Evolutionary conservation across 805 yeast genomes (phyloP).

Genomic region (Pichia phayaonensis): DNA sequence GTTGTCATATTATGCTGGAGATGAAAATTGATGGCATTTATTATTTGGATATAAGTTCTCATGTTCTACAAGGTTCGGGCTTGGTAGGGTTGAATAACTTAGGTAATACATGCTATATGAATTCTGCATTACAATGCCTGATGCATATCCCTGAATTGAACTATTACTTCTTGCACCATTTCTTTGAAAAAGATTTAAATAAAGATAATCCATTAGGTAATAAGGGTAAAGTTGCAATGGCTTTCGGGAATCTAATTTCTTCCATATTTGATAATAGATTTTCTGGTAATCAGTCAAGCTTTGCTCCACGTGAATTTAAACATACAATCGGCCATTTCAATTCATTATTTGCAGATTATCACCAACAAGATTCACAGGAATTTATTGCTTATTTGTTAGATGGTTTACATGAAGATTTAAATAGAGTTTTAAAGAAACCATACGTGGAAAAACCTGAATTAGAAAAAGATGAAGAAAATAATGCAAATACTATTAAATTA

Average conservation of each 20-base stretch:
- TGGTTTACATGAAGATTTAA: constrained; percentile 87
- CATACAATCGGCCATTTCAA: constrained; percentile 71
- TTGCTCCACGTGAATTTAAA: constrained; percentile 73
- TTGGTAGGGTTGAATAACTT: constrained; percentile 57
- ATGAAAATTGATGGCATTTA: constrained; percentile 21
- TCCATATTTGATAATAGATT: constrained; percentile 39
- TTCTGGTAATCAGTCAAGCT: constrained; percentile 17
- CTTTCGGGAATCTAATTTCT: constrained; percentile 65
- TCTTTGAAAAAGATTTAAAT: constrained; percentile 62
- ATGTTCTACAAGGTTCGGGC: constrained; percentile 34
- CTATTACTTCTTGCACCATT: constrained; percentile 59
- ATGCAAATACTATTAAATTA: constrained; percentile 43
- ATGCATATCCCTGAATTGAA: constrained; percentile 79
- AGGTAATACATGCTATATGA: constrained; percentile 94
- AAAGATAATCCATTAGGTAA: constrained; percentile 76
- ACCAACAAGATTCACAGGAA: constrained; percentile 93
- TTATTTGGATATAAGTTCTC: constrained; percentile 18
- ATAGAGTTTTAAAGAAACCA: constrained; percentile 76
- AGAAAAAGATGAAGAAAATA: constrained; percentile 49
- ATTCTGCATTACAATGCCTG: constrained; percentile 85
- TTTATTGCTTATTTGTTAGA: constrained; percentile 81
- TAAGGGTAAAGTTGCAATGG: constrained; percentile 69
- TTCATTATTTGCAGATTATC: constrained; percentile 68
- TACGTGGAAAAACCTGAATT: constrained; percentile 83
- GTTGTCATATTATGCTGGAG: constrained; percentile 21